Percentiles rank a stretch among this genome's conserved stretches.
Evolutionary conservation across 805 yeast species (phyloP).

Genomic region (Ogataea paradorogensis): DNA sequence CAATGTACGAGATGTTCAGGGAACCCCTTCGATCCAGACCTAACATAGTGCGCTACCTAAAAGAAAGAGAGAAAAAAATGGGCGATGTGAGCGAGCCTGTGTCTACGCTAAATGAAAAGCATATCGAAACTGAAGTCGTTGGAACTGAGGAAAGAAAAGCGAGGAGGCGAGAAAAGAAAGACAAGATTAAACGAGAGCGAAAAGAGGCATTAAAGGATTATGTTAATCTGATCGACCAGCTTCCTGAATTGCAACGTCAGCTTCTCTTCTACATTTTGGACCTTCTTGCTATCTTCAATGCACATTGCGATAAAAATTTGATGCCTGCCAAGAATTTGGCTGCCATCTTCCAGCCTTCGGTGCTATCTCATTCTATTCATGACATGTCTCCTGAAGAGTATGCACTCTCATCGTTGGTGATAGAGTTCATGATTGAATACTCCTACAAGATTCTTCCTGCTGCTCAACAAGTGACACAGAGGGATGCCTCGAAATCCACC

Average conservation of each 20-base stretch:
- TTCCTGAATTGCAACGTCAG: constrained; percentile 80
- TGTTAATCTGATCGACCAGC: constrained; percentile 59
- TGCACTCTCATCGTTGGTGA: constrained; percentile 78
- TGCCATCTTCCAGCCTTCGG: constrained; percentile 96
- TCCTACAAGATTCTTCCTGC: constrained; percentile 72
- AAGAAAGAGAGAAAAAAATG: constrained; percentile 41
- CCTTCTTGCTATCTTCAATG: constrained; percentile 78
- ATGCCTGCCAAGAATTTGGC: constrained; percentile 94
- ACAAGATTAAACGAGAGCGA: constrained; percentile 60
- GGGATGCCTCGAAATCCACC: no score
- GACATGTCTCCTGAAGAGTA: constrained; percentile 92
- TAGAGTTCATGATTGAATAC: constrained; percentile 86
- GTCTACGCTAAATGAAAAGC: background rate
- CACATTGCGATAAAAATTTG: constrained; percentile 70
- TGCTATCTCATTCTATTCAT: constrained; percentile 87
- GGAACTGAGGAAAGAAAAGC: constrained; percentile 31
- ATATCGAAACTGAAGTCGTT: constrained; percentile 6
- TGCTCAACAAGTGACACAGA: constrained; percentile 26
- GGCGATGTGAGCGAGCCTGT: constrained; percentile 1
- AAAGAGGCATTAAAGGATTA: constrained; percentile 69
- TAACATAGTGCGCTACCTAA: constrained; percentile 62
- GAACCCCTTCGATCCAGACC: constrained; percentile 68
- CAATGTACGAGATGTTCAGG: constrained; percentile 73
- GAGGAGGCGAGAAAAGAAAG: constrained; percentile 47
- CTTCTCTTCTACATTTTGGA: constrained; percentile 84